Conservation (phyloP, 352 stramenopile species). For the Phytopythium vexans region DNA sequence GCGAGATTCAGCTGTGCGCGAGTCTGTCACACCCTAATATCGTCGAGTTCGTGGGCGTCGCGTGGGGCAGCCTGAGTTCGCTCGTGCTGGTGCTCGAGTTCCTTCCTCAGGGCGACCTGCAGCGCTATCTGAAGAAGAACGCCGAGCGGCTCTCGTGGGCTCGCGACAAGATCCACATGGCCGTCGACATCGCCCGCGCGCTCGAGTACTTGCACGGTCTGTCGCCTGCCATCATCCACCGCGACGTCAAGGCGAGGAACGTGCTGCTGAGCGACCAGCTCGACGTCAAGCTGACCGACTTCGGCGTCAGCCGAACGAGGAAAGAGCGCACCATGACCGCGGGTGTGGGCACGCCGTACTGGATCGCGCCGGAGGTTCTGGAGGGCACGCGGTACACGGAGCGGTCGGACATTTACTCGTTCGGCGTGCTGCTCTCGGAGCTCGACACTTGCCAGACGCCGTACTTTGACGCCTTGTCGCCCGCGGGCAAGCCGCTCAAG, state of each 20-base stretch:
- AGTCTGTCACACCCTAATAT: constrained; percentile 49
- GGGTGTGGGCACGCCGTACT: constrained; percentile 80
- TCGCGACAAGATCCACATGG: constrained; percentile 24
- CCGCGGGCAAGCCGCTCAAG: constrained; percentile 20
- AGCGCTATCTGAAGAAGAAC: constrained; percentile 16
- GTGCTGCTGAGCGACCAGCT: constrained; percentile 63
- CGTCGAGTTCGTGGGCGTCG: constrained; percentile 46
- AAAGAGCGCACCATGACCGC: constrained; percentile 38
- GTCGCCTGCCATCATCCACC: constrained; percentile 25
- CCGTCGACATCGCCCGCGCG: constrained; percentile 22
- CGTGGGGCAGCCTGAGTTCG: constrained; percentile 39
- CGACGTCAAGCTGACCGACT: constrained; percentile 77
- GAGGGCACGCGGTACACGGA: constrained; percentile 50
- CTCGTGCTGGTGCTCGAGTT: constrained; percentile 35
- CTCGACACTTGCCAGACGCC: constrained; percentile 33
- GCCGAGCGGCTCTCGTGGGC: constrained; percentile 24
- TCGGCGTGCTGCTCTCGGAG: constrained; percentile 54
- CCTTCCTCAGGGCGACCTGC: constrained; percentile 16
- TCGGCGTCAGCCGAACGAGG: constrained; percentile 52
- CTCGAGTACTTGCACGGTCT: constrained; percentile 26
- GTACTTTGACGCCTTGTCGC: constrained; percentile 18
- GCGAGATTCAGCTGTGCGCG: constrained; percentile 33
- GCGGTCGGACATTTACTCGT: constrained; percentile 56
- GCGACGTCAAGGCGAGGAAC: constrained; percentile 46
- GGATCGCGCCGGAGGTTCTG: constrained; percentile 76